Evolutionary conservation across 805 yeast species (phyloP).

Genomic region (Zygosaccharomyces kombuchaensis): DNA sequence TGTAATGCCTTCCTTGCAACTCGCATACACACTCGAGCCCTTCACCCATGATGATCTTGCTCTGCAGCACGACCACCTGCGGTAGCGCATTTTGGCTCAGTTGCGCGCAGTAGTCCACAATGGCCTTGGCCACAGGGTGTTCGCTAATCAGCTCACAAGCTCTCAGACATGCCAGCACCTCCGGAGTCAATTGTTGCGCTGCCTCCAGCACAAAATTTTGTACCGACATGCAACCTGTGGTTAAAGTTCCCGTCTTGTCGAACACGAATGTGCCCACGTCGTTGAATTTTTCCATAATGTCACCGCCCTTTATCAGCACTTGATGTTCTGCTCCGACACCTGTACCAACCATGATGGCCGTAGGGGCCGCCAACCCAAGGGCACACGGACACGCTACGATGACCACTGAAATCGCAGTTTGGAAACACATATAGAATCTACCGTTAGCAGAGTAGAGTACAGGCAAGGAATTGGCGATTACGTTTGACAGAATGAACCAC

Average conservation of each 20-base stretch:
- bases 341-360: conserved; percentile 98
- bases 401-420: conserved; percentile 82
- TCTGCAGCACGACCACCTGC: conserved; percentile 15
- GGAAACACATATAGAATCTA: conserved; percentile 60
- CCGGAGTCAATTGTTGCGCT: conserved; percentile 4
- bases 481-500: conserved; percentile 47
- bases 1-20: conserved; percentile 21
- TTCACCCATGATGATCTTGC: conserved; percentile 37
- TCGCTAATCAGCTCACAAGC: conserved; percentile 66
- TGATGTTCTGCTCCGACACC: conserved; percentile 93
- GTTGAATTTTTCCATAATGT: conserved; percentile 70
- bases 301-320: conserved; percentile 90
- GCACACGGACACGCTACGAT: conserved; percentile 99
- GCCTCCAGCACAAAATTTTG: conserved; percentile 34
- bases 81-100: background rate
- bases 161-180: conserved; percentile 16
- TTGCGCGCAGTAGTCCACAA: conserved; percentile 40
- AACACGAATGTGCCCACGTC: conserved; percentile 64
- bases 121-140: conserved; percentile 83
- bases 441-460: conserved; percentile 48
- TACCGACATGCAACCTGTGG: conserved; percentile 72
- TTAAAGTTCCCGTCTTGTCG: conserved; percentile 95
- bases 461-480: conserved; percentile 41
- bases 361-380: conserved; percentile 93
- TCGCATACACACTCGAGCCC: conserved; percentile 34